A percentile compares a stretch with the other conserved stretches of the same genome.
Evolutionary conservation across 208 protist genomes (phyloP).

Genomic region (Naegleria fowleri): DNA sequence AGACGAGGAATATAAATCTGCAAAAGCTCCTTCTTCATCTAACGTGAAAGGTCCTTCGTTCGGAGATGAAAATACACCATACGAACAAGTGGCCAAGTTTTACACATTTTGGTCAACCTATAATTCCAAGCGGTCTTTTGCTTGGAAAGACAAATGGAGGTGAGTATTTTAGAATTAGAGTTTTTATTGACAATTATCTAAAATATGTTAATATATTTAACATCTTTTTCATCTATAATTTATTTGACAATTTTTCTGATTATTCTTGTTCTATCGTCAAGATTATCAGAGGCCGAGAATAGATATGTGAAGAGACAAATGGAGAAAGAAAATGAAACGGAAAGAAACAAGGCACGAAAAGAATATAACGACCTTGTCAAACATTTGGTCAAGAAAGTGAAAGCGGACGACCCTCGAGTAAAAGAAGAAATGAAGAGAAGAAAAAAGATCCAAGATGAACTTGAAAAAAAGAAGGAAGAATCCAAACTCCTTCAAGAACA

Average conservation of each 20-base stretch:
- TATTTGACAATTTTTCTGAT: too few relatives aligned
- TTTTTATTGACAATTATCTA: too few relatives aligned
- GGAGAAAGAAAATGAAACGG: conserved; percentile 17
- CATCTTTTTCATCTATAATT: too few relatives aligned
- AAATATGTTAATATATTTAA: too few relatives aligned
- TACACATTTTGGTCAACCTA: background rate
- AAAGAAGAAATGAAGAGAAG: background rate
- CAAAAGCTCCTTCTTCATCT: background rate
- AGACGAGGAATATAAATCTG: background rate
- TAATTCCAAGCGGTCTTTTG: background rate
- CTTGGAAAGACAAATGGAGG: background rate
- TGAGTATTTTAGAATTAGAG: too few relatives aligned
- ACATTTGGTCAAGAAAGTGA: background rate
- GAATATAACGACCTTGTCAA: background rate
- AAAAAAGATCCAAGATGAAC: background rate
- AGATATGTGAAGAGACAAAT: background rate
- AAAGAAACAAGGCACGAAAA: background rate
- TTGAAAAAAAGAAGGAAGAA: background rate
- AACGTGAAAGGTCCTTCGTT: background rate
- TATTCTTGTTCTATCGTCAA: too few relatives aligned
- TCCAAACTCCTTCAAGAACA: background rate
- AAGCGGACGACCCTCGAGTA: background rate
- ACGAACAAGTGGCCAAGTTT: background rate
- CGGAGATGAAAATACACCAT: background rate
- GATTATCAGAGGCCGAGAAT: background rate